phyloP scores from a whole-genome alignment of 495 filamentous ascomycete genomes.

The Astrothelium subdiscretum region DNA sequence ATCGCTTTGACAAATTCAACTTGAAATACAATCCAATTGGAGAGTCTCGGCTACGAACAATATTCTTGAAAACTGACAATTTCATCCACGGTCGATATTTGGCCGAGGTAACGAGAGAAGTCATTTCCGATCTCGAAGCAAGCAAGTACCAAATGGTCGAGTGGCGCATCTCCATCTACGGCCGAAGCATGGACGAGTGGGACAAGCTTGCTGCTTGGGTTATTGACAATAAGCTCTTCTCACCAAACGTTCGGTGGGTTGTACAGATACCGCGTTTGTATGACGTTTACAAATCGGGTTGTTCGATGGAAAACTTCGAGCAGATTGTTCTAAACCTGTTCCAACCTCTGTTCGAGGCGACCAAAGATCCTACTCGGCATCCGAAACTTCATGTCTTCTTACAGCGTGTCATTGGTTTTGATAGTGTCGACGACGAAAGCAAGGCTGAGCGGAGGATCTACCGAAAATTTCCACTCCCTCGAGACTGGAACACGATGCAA shows the following conservation, averaged over 20 bases:
- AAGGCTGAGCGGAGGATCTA: slow-evolving; percentile 86
- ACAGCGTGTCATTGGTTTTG: slow-evolving; percentile 90
- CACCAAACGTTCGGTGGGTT: slow-evolving; percentile 94
- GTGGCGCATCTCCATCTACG: slow-evolving; percentile 97
- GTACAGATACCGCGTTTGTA: slow-evolving; percentile 91
- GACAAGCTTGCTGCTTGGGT: slow-evolving; percentile 97
- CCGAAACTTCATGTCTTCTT: slow-evolving; percentile 91
- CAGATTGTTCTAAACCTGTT: slow-evolving; percentile 88
- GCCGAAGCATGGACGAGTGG: slow-evolving; percentile 85
- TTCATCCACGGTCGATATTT: slow-evolving; percentile 92
- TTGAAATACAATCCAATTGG: slow-evolving; percentile 97
- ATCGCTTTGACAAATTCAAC: slow-evolving; percentile 99
- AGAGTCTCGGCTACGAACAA: slow-evolving; percentile 85
- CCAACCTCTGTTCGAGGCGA: slow-evolving; percentile 88
- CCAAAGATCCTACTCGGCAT: slow-evolving; percentile 72
- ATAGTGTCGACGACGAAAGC: slow-evolving; percentile 97
- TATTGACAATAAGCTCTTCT: slow-evolving; percentile 96
- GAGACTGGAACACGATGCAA: slow-evolving; percentile 76
- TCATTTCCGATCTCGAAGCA: slow-evolving; percentile 93
- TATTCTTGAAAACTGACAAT: slow-evolving; percentile 98
- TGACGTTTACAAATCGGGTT: slow-evolving; percentile 84
- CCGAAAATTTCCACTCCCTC: slow-evolving; percentile 85
- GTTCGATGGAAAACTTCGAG: slow-evolving; percentile 78
- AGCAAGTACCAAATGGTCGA: slow-evolving; percentile 99
- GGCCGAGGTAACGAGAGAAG: slow-evolving; percentile 94